Conservation (phyloP, 2,329 filamentous ascomycete species). For the Xylaria hypoxylon region DNA sequence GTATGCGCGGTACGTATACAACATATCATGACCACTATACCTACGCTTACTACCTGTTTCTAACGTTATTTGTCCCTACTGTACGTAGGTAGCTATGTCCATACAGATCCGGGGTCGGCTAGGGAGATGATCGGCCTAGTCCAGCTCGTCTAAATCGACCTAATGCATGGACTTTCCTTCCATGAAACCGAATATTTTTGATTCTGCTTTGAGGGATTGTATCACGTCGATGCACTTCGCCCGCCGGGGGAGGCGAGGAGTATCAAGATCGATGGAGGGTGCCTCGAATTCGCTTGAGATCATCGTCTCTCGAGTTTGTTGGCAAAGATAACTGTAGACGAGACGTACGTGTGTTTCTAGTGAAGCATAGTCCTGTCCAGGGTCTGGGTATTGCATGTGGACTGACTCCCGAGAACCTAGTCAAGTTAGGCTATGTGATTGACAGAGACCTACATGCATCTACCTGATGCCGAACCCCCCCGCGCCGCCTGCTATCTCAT, state of each 20-base stretch:
- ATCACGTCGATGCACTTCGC: conserved; percentile 19
- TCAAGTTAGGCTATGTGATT: conserved; percentile 6
- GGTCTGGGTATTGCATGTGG: conserved; percentile 6
- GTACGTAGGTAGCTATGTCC: neutral
- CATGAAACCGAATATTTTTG: conserved; percentile 18
- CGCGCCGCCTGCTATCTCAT: conserved; percentile 9
- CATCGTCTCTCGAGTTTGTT: neutral
- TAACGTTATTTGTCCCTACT: conserved; percentile 13
- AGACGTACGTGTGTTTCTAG: conserved; percentile 3
- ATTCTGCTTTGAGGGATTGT: conserved; percentile 26
- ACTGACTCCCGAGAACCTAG: conserved; percentile 4
- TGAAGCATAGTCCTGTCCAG: neutral
- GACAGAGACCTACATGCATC: conserved; percentile 17
- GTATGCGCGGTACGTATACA: conserved; percentile 13
- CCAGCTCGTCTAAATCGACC: conserved; percentile 24
- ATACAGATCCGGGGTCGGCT: conserved; percentile 24
- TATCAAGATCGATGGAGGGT: conserved; percentile 11
- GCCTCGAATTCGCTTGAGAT: neutral
- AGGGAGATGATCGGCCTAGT: conserved; percentile 15
- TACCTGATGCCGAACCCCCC: neutral
- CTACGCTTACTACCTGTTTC: conserved; percentile 10
- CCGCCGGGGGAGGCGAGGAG: conserved; percentile 18
- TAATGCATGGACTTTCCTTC: conserved; percentile 37
- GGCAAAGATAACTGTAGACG: conserved; percentile 5
- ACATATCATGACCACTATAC: conserved; percentile 16